Percentiles rank a stretch among this genome's conserved stretches.
These are phyloP conservation scores for Exophiala xenobiotica DNA, from an alignment of 2,329 filamentous ascomycete species.

Conservation along the genomic window DNA sequence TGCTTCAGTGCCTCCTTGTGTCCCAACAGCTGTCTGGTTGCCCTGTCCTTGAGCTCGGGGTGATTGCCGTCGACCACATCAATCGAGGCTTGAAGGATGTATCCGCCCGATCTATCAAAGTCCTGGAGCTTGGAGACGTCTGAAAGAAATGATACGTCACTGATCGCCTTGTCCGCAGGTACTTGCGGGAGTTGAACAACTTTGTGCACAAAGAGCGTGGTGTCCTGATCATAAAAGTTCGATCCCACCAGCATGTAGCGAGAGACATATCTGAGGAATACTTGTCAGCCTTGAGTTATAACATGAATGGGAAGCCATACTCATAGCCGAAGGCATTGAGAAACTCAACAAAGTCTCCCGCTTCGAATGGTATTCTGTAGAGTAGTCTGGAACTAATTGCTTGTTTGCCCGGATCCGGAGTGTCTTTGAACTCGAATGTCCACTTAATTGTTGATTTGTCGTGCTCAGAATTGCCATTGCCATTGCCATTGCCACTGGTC, in stretches of 20 bases:
- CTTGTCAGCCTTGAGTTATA: conserved; percentile 11
- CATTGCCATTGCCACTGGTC: conserved; percentile 12
- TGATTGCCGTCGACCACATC: conserved; percentile 55
- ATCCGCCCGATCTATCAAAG: conserved; percentile 57
- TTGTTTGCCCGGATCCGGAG: conserved; percentile 52
- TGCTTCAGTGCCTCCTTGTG: conserved; percentile 57
- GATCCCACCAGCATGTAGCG: conserved; percentile 59
- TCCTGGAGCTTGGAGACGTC: conserved; percentile 47
- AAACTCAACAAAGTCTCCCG: conserved; percentile 50
- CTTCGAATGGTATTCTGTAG: conserved; percentile 48
- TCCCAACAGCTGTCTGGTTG: conserved; percentile 54
- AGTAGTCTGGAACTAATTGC: conserved; percentile 55
- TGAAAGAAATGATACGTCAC: conserved; percentile 30
- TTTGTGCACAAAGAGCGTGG: conserved; percentile 57
- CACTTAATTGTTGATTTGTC: conserved; percentile 32
- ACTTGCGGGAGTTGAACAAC: conserved; percentile 48
- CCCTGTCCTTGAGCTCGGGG: conserved; percentile 54
- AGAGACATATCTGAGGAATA: conserved; percentile 50
- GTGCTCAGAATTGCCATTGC: background rate
- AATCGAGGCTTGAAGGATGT: conserved; percentile 59
- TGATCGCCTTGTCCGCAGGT: conserved; percentile 33
- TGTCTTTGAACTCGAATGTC: conserved; percentile 50
- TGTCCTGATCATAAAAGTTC: conserved; percentile 58
- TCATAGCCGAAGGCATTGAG: conserved; percentile 56
- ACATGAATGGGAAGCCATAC: conserved; percentile 39